A percentile compares a stretch with the other conserved stretches of the same genome.
Conservation (phyloP, 2,329 filamentous ascomycete species). For the Apiospora koreana region DNA sequence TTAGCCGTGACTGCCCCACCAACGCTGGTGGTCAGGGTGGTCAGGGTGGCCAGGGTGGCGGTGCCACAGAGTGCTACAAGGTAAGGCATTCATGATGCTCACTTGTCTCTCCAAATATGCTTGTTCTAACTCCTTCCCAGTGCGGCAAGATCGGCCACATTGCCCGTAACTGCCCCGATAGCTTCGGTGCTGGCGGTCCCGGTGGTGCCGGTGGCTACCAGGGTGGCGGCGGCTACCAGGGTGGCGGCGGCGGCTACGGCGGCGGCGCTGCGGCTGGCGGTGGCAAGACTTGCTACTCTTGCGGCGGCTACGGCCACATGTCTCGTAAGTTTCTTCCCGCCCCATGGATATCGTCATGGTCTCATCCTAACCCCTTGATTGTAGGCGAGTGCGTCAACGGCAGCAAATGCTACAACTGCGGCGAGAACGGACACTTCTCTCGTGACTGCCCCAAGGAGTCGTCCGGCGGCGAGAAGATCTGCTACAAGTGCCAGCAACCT, state of each 20-base stretch:
- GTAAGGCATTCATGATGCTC: slow-evolving; percentile 32
- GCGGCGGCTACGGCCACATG: slow-evolving; percentile 96
- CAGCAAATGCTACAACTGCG: slow-evolving; percentile 99
- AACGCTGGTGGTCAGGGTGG: slow-evolving; percentile 38
- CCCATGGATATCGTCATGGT: neutral
- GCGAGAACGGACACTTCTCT: slow-evolving; percentile 90
- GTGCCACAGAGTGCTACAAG: slow-evolving; percentile 86
- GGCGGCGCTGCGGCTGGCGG: slow-evolving; percentile 49
- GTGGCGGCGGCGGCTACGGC: slow-evolving; percentile 47
- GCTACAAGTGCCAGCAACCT: slow-evolving; percentile 88
- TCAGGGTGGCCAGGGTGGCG: slow-evolving; percentile 44
- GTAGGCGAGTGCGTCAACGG: slow-evolving; percentile 91
- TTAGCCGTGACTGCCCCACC: slow-evolving; percentile 81
- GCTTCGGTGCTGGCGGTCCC: slow-evolving; percentile 40
- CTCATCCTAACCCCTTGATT: slow-evolving; percentile 11
- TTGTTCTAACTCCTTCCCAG: slow-evolving; percentile 29
- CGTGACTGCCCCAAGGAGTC: slow-evolving; percentile 96
- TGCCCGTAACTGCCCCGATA: slow-evolving; percentile 83
- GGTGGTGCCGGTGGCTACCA: slow-evolving; percentile 46
- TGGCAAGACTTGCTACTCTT: slow-evolving; percentile 95
- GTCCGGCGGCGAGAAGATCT: slow-evolving; percentile 85
- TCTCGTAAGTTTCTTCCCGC: slow-evolving; percentile 59
- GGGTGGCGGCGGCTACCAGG: slow-evolving; percentile 47
- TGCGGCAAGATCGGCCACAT: slow-evolving; percentile 97
- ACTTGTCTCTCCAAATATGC: neutral